Base-by-base conservation (phyloP, 2,329 filamentous ascomycete genomes). In the Claviceps sp. region DNA sequence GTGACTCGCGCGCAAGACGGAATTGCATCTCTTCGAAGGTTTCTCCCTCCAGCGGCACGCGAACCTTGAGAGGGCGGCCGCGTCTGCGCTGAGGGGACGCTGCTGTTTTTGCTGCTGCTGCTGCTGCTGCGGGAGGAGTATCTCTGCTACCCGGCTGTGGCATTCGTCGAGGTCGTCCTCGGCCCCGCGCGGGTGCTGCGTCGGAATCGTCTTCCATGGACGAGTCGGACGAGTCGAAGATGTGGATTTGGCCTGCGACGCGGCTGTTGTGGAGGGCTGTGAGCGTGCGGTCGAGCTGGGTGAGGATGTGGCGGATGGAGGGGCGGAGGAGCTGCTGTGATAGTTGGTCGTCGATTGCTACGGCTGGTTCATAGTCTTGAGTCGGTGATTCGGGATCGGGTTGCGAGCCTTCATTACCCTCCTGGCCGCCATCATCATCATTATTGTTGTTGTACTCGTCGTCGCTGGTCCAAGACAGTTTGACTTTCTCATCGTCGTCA, bases 311-410 rank as follows among this genome's bases (percentile, higher is more conserved):
- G n/a, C 82, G 75, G 11, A 86, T 75, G 0, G 80, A 75, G 0
- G 89, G 87, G 0, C 76, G 75, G 16, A 95, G 70, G 5, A 94
- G 70, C 1, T 67, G 64, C 54, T 76, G 71, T 0, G 87, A 86
- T 47, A 73, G 64, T 1, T 85, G 81, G 57, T 95, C 89, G 59
- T 95, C 84, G 1, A 80, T 76, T 7, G 85, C 76, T 5, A 87
- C 67, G 2, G 75, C 71, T 0, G 85, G 80, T 11, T 66, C 64
- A 38, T 71, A 69, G 63, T 64, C 49, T 5, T 14, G 46, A 1
- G 37, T 30, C 13, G 39, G 47, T 16, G 30, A 45, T 40, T 48
- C 44, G 5, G 40, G 4, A 16, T 47, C 47, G 24, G 44, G 34
- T 24, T 2, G 7, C 26, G 40, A 43, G 17, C 34, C 51, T 24